phyloP scores from a whole-genome alignment of 192 early-diverging fungal species.

The Gigaspora rosea region DNA sequence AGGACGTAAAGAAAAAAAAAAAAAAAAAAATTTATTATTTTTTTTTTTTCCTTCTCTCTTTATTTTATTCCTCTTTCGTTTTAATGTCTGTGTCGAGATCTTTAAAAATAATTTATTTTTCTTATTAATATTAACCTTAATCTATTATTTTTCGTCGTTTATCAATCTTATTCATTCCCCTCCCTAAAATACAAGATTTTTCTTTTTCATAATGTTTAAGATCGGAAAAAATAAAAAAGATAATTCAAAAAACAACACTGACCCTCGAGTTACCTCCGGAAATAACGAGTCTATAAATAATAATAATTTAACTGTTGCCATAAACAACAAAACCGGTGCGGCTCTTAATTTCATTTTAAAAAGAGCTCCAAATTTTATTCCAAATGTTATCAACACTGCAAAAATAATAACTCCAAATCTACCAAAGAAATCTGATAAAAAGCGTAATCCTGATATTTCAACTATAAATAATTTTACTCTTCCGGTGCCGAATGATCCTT shows the following conservation, averaged over 20 bases:
- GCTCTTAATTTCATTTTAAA: slow-evolving; percentile 1
- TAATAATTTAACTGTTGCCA: not conserved
- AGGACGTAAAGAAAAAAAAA: no score
- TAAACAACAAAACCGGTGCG: not conserved
- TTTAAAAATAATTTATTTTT: no score
- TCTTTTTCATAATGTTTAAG: no score
- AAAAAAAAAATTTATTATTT: no score
- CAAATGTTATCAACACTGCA: not conserved
- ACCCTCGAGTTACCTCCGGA: not conserved
- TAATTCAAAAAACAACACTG: not conserved
- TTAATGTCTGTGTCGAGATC: no score
- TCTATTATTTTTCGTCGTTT: no score
- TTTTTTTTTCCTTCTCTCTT: no score
- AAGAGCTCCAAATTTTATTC: slow-evolving; percentile 1
- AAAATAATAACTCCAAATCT: slow-evolving; percentile 9
- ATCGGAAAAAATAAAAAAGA: not conserved
- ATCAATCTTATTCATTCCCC: no score
- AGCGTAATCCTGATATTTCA: not conserved
- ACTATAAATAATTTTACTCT: not conserved
- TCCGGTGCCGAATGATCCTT: not conserved
- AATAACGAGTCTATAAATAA: not conserved
- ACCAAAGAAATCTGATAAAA: not conserved
- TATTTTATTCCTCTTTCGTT: no score
- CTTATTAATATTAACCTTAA: no score
- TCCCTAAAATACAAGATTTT: no score